Base-by-base conservation (phyloP, 1,284 basidiomycete genomes). In the Microbotryum intermedium region DNA sequence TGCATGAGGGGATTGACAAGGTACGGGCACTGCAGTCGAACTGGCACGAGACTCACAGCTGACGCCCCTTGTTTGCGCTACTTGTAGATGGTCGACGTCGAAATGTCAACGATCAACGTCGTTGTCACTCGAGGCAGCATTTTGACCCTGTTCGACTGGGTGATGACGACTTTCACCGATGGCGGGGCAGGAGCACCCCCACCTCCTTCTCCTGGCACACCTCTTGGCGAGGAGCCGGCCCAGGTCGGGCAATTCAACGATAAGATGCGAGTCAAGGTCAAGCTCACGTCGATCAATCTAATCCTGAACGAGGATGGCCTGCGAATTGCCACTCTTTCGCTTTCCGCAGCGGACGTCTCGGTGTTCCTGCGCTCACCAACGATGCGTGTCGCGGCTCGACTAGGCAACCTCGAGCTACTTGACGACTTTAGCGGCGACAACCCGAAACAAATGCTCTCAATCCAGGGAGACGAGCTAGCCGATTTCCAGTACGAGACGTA, bases 401-500 rank as follows among this genome's bases (percentile, higher is more conserved):
- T 99, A 4, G 94, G 93, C 34, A 91, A 85, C 68, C 79, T 99
- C 39, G 83, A 87, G 1, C 76, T 99, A 52, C 83, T 81, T 64
- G 94, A 98, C 72, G 87, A 97, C 69, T 64, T 69, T 51, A 64
- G 64, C 48, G 82, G 85, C 13, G 67, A 77, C 23, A 78, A 79
- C 18, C 76, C 82, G 42, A 88, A 89, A 71, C 83, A 91, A 70
- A 81, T 99, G 10, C 77, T 99, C 58, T 88, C 90, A 30, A 98
- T 98, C 58, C 90, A 98, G 72, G 95, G 93, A 44, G 84, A 91
- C 69, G 89, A 98, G 74, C 84, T 98, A 51, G 94, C 92, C 26
- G 89, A 97, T 74, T 92, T 99, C 77, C 84, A 83, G 57, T 97
- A 98, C 75, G 87, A 97, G 75, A 98, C 92, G 0, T 94, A 85